phyloP scores from a whole-genome alignment of 441 rosid genomes.

The Macaranga tanarius region DNA sequence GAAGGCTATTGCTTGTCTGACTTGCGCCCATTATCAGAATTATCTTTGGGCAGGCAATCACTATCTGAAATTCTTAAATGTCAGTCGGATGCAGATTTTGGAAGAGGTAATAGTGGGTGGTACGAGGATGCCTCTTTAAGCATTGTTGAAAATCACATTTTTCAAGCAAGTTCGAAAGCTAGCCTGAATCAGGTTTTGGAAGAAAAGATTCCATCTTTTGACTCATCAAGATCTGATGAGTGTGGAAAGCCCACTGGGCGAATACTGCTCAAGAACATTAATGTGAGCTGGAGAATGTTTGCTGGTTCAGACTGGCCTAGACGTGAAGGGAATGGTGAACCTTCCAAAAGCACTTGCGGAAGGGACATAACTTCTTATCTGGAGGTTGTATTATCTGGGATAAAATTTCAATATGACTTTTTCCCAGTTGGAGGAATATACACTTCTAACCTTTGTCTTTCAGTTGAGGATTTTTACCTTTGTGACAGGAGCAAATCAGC shows the following conservation, averaged over 20 bases:
- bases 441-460: conserved; percentile 71
- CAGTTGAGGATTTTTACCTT: conserved; percentile 69
- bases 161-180: conserved; percentile 58
- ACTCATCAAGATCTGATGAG: conserved; percentile 38
- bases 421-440: conserved; percentile 67
- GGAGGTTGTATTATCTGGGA: conserved; percentile 69
- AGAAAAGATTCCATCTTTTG: conserved; percentile 41
- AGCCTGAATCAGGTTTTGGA: conserved; percentile 42
- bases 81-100: conserved; percentile 47
- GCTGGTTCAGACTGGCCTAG: conserved; percentile 84
- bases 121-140: conserved; percentile 56
- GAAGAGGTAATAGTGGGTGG: conserved; percentile 76
- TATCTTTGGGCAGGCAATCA: conserved; percentile 48
- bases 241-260: conserved; percentile 52
- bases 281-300: conserved; percentile 82
- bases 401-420: conserved; percentile 58
- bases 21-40: conserved; percentile 52
- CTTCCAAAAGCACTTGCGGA: conserved; percentile 32
- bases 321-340: conserved; percentile 35
- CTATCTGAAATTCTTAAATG: conserved; percentile 34
- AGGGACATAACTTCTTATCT: conserved; percentile 65
- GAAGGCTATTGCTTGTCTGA: conserved; percentile 82
- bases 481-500: conserved; percentile 73
- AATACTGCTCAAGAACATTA: conserved; percentile 56
- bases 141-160: conserved; percentile 82